Evolutionary conservation across 225 moss, liverwort and hornwort species (phyloP).

Genomic region (Pseudoscleropodium purum): DNA sequence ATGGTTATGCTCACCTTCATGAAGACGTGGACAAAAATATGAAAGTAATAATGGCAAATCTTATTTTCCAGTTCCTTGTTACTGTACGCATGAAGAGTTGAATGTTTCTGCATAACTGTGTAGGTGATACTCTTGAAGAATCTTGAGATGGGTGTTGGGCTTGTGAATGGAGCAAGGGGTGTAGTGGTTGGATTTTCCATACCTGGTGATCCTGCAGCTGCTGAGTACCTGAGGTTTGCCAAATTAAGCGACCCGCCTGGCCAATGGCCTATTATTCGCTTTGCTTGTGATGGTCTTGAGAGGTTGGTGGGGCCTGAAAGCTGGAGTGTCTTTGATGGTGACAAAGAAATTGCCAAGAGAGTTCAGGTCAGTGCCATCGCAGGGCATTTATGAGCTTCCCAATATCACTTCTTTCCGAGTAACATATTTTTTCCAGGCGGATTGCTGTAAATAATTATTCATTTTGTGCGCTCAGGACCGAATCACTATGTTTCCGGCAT

Average conservation of each 20-base stretch:
- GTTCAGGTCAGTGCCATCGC: constrained; percentile 37
- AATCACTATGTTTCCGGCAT: not conserved
- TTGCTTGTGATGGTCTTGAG: constrained; percentile 56
- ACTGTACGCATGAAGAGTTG: not conserved
- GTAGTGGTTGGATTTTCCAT: constrained; percentile 73
- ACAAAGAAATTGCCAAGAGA: constrained; percentile 70
- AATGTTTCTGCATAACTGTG: not conserved
- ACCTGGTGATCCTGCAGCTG: constrained; percentile 45
- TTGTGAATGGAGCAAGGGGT: constrained; percentile 92
- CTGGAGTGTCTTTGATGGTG: constrained; percentile 71
- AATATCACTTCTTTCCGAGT: not conserved
- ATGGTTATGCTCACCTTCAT: not conserved
- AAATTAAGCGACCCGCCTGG: constrained; percentile 39
- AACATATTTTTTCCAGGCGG: not conserved
- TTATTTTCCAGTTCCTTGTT: not conserved
- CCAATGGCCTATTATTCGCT: constrained; percentile 75
- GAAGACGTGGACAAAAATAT: not conserved
- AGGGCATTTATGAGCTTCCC: not conserved
- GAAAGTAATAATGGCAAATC: not conserved
- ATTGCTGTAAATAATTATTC: not conserved
- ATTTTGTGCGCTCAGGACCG: not conserved
- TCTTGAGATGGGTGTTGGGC: constrained; percentile 56
- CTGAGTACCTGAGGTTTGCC: constrained; percentile 20
- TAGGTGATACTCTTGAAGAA: constrained; percentile 94
- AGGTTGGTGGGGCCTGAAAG: constrained; percentile 67